A percentile compares a stretch with the other conserved stretches of the same genome.
phyloP scores from a whole-genome alignment of 169 alveolate species.

The Eimeria necatrix region DNA sequence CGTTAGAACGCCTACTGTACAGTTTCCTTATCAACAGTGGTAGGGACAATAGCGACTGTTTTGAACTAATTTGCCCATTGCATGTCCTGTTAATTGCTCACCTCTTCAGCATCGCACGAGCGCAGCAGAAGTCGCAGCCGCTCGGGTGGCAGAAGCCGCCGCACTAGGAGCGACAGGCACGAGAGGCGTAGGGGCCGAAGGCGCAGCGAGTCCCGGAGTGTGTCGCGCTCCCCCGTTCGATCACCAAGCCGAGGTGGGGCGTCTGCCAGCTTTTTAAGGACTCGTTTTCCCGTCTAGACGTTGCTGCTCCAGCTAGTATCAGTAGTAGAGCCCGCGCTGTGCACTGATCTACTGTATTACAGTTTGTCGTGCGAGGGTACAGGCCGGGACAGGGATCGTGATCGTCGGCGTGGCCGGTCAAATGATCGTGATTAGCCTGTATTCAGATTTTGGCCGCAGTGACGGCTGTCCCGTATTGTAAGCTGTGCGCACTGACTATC shows the following conservation, averaged over 20 bases:
- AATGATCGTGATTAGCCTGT: constrained; percentile 41
- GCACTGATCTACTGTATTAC: too few species aligned
- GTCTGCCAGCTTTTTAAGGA: background rate
- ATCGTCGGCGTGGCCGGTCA: constrained; percentile 72
- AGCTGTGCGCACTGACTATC: background rate
- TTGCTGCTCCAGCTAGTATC: too few species aligned
- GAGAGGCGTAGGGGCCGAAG: constrained; percentile 74
- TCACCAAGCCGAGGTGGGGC: constrained; percentile 58
- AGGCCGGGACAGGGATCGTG: constrained; percentile 72
- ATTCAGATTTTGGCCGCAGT: background rate
- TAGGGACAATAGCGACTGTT: too few species aligned
- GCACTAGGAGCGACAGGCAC: constrained; percentile 68
- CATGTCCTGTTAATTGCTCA: background rate
- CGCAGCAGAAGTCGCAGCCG: constrained; percentile 79
- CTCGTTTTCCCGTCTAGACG: background rate
- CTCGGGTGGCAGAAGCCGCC: constrained; percentile 66
- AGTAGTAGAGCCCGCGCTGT: too few species aligned
- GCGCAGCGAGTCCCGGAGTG: constrained; percentile 68
- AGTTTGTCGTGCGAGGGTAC: background rate
- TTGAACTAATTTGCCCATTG: too few species aligned
- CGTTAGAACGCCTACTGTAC: too few species aligned
- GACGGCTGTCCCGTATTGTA: background rate
- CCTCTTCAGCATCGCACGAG: constrained; percentile 46
- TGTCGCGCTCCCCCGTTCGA: constrained; percentile 41
- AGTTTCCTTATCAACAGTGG: too few species aligned